Conservation (phyloP, 495 filamentous ascomycete genomes). For the Chaetomium tenue region DNA sequence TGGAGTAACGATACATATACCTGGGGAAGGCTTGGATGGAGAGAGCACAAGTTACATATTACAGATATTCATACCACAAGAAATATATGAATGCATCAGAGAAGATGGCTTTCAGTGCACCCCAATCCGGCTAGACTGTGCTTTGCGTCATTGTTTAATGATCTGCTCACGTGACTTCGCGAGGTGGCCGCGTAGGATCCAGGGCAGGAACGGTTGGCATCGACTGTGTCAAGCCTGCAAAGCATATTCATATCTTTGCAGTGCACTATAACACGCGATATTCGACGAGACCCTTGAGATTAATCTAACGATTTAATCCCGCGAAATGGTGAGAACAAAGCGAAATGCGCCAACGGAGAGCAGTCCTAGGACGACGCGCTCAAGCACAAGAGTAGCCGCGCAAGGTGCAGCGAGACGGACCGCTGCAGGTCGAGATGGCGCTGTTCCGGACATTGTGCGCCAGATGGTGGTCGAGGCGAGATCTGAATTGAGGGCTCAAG, state of each 20-base stretch:
- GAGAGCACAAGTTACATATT: no score
- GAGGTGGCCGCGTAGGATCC: not conserved
- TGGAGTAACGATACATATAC: no score
- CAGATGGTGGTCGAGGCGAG: slow-evolving; percentile 26
- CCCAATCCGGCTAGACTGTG: no score
- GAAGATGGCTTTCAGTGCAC: no score
- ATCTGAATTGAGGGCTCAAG: not conserved
- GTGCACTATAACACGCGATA: no score
- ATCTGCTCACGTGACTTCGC: slow-evolving; percentile 15
- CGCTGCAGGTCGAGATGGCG: not conserved
- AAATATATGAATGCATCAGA: no score
- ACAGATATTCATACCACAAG: no score
- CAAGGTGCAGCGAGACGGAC: not conserved
- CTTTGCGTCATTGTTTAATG: not conserved
- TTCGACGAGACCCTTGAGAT: not conserved
- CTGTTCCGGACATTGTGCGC: slow-evolving; percentile 24
- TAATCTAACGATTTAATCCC: not conserved
- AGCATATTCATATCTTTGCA: no score
- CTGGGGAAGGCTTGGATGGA: no score
- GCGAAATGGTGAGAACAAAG: slow-evolving; percentile 29
- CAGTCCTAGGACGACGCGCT: slow-evolving; percentile 21
- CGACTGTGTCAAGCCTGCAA: no score
- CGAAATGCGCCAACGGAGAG: slow-evolving; percentile 23
- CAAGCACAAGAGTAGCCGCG: slow-evolving; percentile 15
- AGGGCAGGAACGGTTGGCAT: not conserved